Evolutionary conservation across 768 basidiomycete species (phyloP).

Genomic region (Tricholoma terreum): DNA sequence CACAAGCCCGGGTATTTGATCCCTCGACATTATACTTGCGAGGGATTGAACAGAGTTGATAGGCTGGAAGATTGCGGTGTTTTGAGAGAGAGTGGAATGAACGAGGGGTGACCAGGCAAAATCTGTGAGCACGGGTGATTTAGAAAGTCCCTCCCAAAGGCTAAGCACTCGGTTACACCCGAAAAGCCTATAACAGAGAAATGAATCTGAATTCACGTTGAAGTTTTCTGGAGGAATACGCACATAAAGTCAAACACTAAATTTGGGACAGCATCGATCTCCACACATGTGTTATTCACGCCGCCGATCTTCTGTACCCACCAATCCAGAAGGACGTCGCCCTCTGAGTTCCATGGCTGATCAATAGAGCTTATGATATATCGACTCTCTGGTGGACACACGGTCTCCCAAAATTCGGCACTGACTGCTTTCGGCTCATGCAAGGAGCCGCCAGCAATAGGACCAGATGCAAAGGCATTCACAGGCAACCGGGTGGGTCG

Average conservation of each 20-base stretch:
- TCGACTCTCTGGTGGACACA: slow-evolving; percentile 36
- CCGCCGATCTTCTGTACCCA: slow-evolving; percentile 37
- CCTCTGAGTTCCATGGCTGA: slow-evolving; percentile 34
- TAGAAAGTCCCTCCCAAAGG: slow-evolving; percentile 37
- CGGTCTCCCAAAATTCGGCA: slow-evolving; percentile 41
- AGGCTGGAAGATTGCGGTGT: neutral
- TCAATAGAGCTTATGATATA: slow-evolving; percentile 28
- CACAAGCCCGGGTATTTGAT: slow-evolving; percentile 1
- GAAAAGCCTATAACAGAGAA: slow-evolving; percentile 35
- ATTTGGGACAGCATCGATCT: slow-evolving; percentile 32
- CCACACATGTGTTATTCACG: slow-evolving; percentile 38
- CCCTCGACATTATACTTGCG: slow-evolving; percentile 11
- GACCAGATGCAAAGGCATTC: slow-evolving; percentile 52
- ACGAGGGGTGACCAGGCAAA: slow-evolving; percentile 62
- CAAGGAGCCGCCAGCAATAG: slow-evolving; percentile 7
- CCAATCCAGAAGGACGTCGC: slow-evolving; percentile 40
- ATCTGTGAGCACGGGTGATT: slow-evolving; percentile 44
- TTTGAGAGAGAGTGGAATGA: slow-evolving; percentile 17
- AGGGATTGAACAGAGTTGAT: neutral
- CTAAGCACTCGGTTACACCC: slow-evolving; percentile 39
- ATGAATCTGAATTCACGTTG: neutral
- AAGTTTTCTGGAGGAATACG: neutral
- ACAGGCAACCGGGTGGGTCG: slow-evolving; percentile 48
- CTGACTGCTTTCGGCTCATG: slow-evolving; percentile 33
- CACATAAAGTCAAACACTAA: neutral